phyloP scores from a whole-genome alignment of 2,329 filamentous ascomycete species.

The Westerdykella ornata region DNA sequence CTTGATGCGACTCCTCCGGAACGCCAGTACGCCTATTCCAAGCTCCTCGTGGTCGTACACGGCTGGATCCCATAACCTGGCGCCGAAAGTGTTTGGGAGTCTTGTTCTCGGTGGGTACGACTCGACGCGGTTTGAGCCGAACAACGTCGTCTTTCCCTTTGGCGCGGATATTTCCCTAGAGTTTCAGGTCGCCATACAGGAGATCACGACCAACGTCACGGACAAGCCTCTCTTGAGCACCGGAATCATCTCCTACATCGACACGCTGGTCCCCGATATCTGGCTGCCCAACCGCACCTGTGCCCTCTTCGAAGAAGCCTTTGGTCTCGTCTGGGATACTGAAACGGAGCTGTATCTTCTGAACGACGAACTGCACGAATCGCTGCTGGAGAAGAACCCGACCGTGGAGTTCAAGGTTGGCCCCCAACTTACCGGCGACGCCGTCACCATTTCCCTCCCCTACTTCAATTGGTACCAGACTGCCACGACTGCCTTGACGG shows the following conservation, averaged over 20 bases:
- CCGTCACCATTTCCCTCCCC: constrained; percentile 25
- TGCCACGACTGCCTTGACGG: constrained; percentile 14
- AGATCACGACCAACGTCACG: constrained; percentile 15
- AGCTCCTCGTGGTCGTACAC: constrained; percentile 38
- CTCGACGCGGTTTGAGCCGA: constrained; percentile 22
- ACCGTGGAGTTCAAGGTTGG: constrained; percentile 29
- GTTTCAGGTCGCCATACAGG: constrained; percentile 22
- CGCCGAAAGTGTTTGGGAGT: constrained; percentile 24
- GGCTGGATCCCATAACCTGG: constrained; percentile 32
- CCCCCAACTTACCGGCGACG: constrained; percentile 17
- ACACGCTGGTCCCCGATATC: constrained; percentile 36
- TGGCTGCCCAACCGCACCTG: constrained; percentile 37
- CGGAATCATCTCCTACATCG: constrained; percentile 29
- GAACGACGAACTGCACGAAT: constrained; percentile 31
- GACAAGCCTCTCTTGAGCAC: constrained; percentile 14
- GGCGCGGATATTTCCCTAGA: constrained; percentile 21
- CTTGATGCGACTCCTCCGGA: constrained; percentile 26
- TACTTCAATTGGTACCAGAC: constrained; percentile 37
- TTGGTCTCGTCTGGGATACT: constrained; percentile 35
- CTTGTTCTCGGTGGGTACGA: constrained; percentile 39
- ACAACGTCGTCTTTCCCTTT: constrained; percentile 22
- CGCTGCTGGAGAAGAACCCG: constrained; percentile 27
- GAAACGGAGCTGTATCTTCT: constrained; percentile 33
- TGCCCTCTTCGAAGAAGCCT: constrained; percentile 31
- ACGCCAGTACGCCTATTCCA: constrained; percentile 27